phyloP scores from a whole-genome alignment of 2,329 filamentous ascomycete genomes.

The Aspergillus tamarii region DNA sequence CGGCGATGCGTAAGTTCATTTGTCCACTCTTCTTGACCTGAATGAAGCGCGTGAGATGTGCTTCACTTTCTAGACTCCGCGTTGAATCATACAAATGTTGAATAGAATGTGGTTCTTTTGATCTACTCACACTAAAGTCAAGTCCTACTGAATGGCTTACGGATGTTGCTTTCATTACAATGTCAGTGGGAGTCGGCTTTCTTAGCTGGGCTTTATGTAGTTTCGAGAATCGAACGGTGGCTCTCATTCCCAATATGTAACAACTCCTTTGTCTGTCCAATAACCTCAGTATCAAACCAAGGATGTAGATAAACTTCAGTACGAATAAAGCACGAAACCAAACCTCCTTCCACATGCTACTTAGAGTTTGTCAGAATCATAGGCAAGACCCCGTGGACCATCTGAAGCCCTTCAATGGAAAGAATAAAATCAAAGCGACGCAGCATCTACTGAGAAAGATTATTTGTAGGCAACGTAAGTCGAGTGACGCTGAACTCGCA shows the following conservation, averaged over 20 bases:
- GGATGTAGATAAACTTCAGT: background rate
- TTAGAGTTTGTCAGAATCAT: background rate
- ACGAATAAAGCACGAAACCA: background rate
- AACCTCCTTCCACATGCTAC: background rate
- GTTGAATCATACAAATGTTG: background rate
- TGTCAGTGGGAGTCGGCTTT: background rate
- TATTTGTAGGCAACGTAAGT: too few relatives aligned
- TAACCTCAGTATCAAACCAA: background rate
- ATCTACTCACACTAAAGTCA: background rate
- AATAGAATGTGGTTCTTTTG: background rate
- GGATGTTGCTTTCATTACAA: background rate
- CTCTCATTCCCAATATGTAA: background rate
- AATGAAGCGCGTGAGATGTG: background rate
- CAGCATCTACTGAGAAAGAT: background rate
- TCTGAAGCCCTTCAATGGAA: background rate
- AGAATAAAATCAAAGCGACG: background rate
- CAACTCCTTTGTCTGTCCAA: background rate
- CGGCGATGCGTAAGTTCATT: background rate
- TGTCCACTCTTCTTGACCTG: background rate
- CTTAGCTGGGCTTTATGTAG: background rate
- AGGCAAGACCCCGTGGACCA: background rate
- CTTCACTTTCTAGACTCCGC: background rate
- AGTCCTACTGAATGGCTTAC: background rate
- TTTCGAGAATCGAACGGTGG: background rate
- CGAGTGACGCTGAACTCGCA: background rate